Evolutionary conservation across 345 rosid species (phyloP), one percentile per base, ranked within the genome.

Genomic region (Eucalyptus viminalis): DNA sequence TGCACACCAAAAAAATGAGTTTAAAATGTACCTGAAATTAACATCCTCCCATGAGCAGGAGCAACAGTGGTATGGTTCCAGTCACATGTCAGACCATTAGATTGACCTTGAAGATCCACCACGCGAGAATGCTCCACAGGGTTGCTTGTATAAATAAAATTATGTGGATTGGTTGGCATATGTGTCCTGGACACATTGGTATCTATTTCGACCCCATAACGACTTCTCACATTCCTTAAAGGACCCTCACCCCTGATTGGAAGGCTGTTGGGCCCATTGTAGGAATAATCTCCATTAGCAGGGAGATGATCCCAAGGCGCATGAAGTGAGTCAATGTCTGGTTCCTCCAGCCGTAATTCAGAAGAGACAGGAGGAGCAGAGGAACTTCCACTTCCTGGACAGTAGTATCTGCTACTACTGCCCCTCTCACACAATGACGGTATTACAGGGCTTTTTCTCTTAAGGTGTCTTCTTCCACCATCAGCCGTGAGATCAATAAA

Each of bases 141-240:
- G 45, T 92, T 94, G 89, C 90, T 88, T 88, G 92, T 86, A 51
- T 92, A 80, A 89, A 91, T 88, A 92, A 53, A 91, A 86, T 93
- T 91, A 45, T 92, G 90, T 27, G 90, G 89, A 93, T 90, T 92
- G 90, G 90, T 90, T 89, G 95, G 89, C 49, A 95, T 90, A 92
- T 91, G 92, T 76, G 92, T 91, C 91, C 95, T 92, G 72, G 90
- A 91, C 85, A 92, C 80, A 88, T 91, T 93, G 88, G 94, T 86
- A 91, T 96, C 98, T 89, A 93, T 89, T 93, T 95, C 95, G 91
- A 93, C 86, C 49, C 94, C 94, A 86, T 96, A 91, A 88, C 98
- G 95, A 87, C 95, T 97, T 88, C 99, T 93, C 88, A 96, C 97
- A 90, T 95, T 96, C 93, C 99, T 95, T 65, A 90, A 72, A 91